A percentile compares a stretch with the other conserved stretches of the same genome.
Conservation (phyloP, 768 basidiomycete species). For the Hemileccinum impolitum region DNA sequence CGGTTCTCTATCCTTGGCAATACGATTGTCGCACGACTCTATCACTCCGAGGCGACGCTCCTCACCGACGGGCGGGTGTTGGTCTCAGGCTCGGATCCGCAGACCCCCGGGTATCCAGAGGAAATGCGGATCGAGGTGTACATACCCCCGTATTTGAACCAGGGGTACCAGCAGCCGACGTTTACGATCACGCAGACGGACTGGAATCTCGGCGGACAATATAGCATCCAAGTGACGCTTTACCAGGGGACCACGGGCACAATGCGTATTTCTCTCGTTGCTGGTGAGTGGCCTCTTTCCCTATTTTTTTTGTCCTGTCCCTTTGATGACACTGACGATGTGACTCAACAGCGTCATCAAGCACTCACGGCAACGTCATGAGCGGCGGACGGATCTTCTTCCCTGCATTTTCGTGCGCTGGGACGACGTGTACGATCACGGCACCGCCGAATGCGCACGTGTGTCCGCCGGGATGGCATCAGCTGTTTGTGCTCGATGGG, state of each 20-base stretch:
- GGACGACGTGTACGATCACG: conserved; percentile 71
- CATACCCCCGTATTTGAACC: conserved; percentile 79
- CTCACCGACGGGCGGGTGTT: conserved; percentile 74
- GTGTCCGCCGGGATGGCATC: conserved; percentile 74
- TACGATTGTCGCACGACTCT: conserved; percentile 72
- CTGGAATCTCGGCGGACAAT: conserved; percentile 57
- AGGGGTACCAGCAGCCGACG: conserved; percentile 58
- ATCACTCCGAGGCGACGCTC: conserved; percentile 75
- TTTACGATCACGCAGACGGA: conserved; percentile 59
- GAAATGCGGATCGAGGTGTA: conserved; percentile 81
- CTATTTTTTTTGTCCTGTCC: too few relatives aligned
- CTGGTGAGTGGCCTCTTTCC: conserved; percentile 39
- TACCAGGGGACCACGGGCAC: conserved; percentile 38
- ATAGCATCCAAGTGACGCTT: conserved; percentile 47
- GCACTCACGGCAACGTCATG: conserved; percentile 78
- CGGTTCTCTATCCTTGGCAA: conserved; percentile 64
- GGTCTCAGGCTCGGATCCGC: conserved; percentile 73
- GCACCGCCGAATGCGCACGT: conserved; percentile 69
- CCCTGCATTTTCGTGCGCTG: conserved; percentile 66
- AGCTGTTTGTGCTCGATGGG: conserved; percentile 73
- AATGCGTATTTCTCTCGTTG: conserved; percentile 64
- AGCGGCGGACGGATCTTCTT: conserved; percentile 64
- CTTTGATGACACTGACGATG: conserved; percentile 2
- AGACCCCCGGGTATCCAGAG: conserved; percentile 61
- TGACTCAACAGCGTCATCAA: conserved; percentile 54